Conservation (phyloP, 306 rosid species). For the Senna siamea region DNA sequence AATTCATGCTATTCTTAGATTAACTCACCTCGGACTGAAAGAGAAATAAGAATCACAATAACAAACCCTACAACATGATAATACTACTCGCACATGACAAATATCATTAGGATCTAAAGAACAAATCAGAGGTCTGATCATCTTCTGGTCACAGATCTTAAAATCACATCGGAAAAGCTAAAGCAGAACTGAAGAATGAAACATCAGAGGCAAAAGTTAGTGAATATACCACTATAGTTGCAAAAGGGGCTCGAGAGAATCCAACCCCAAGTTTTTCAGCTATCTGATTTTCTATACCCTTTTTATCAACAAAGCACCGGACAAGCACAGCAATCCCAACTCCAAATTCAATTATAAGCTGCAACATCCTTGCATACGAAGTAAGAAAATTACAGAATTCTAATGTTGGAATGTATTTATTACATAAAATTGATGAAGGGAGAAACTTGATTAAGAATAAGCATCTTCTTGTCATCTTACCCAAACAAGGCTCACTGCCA, state of each 20-base stretch:
- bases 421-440: not conserved
- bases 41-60: not conserved
- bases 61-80: not conserved
- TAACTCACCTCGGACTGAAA: not conserved
- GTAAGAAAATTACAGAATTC: constrained; percentile 33
- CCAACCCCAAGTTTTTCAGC: constrained; percentile 81
- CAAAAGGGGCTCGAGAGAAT: constrained; percentile 68
- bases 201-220: constrained; percentile 29
- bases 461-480: constrained; percentile 49
- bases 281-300: constrained; percentile 63
- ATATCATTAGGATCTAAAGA: not conserved
- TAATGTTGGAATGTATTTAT: constrained; percentile 5
- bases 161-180: constrained; percentile 1
- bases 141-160: not conserved
- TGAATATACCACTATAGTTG: constrained; percentile 69
- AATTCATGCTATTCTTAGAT: constrained; percentile 7
- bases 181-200: constrained; percentile 23
- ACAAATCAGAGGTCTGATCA: not conserved
- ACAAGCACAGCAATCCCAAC: constrained; percentile 82
- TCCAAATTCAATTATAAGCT: constrained; percentile 77
- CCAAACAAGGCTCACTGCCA: constrained; percentile 86
- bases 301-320: constrained; percentile 80
- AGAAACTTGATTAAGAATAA: constrained; percentile 16
- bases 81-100: not conserved
- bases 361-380: constrained; percentile 34